Percentiles rank a stretch among this genome's conserved stretches.
Conservation (phyloP, 2,329 filamentous ascomycete genomes). For the Penicillium sp. region DNA sequence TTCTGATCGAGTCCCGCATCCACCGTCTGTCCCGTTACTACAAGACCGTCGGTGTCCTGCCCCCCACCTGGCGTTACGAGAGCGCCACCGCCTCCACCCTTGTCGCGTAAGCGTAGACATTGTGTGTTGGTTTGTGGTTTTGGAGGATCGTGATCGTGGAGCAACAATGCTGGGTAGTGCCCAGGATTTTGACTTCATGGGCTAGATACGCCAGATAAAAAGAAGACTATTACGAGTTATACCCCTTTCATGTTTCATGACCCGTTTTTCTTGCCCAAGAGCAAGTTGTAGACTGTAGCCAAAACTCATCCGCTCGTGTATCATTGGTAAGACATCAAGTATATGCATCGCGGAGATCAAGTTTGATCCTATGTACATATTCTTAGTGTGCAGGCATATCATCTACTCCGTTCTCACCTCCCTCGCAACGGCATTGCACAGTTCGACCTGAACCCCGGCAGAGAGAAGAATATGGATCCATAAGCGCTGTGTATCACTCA, state of each 20-base stretch:
- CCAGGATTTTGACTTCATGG: conserved; percentile 10
- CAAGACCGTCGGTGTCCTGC: conserved; percentile 83
- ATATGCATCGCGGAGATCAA: background rate
- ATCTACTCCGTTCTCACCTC: conserved; percentile 46
- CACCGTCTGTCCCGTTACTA: conserved; percentile 99
- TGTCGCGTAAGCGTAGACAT: conserved; percentile 68
- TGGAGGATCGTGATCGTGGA: conserved; percentile 12
- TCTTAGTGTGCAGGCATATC: background rate
- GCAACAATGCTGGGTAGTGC: conserved; percentile 4
- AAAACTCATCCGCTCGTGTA: background rate
- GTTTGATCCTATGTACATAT: background rate
- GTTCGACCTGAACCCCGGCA: conserved; percentile 80
- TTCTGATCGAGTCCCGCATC: conserved; percentile 99
- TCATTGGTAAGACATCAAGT: background rate
- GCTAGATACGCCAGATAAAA: conserved; percentile 23
- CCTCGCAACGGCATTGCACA: conserved; percentile 66
- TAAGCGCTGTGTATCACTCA: conserved; percentile 92
- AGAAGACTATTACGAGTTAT: conserved; percentile 25
- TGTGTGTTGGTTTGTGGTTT: conserved; percentile 24
- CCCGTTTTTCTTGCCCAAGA: background rate
- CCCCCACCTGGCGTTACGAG: conserved; percentile 99
- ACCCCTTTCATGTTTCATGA: conserved; percentile 10
- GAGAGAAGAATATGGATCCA: conserved; percentile 94
- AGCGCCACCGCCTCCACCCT: conserved; percentile 92
- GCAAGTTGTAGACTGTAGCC: background rate